These are phyloP conservation scores for Zymoseptoria ardabiliae DNA, from an alignment of 2,329 filamentous ascomycete species.

Conservation along the genomic window DNA sequence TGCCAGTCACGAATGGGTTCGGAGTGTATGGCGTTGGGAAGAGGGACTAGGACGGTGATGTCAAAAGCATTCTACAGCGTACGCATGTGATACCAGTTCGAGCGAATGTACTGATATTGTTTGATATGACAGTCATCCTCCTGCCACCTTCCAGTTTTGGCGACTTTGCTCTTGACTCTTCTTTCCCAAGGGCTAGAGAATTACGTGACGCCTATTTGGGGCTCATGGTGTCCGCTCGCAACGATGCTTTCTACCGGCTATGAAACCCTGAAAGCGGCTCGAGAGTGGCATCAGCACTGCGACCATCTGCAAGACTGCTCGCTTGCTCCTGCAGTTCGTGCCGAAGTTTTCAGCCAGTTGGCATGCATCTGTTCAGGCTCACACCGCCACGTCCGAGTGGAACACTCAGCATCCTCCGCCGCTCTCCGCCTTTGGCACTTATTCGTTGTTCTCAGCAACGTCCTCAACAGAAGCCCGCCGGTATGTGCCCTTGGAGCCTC, in stretches of 20 bases:
- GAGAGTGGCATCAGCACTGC: background rate
- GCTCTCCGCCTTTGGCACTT: background rate
- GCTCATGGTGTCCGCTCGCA: background rate
- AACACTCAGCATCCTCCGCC: background rate
- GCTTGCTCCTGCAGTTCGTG: background rate
- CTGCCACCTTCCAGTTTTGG: background rate
- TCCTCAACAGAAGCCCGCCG: background rate
- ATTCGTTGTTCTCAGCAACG: background rate
- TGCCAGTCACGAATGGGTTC: slow-evolving; percentile 2
- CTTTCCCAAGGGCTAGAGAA: background rate
- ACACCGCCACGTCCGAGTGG: no score
- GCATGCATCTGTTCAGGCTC: background rate
- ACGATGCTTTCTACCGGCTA: background rate
- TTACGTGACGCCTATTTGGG: background rate
- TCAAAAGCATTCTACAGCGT: background rate
- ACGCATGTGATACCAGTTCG: background rate
- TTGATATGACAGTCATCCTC: background rate
- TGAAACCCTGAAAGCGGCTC: background rate
- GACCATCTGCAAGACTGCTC: background rate
- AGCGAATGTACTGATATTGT: background rate
- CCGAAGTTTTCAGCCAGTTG: background rate
- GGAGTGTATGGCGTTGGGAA: slow-evolving; percentile 35
- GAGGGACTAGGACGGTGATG: slow-evolving; percentile 31
- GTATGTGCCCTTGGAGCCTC: background rate
- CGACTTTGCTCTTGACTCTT: background rate